Percentiles rank a stretch among this genome's conserved stretches.
phyloP scores from a whole-genome alignment of 352 stramenopile genomes.

The Phytopythium aichiense region DNA sequence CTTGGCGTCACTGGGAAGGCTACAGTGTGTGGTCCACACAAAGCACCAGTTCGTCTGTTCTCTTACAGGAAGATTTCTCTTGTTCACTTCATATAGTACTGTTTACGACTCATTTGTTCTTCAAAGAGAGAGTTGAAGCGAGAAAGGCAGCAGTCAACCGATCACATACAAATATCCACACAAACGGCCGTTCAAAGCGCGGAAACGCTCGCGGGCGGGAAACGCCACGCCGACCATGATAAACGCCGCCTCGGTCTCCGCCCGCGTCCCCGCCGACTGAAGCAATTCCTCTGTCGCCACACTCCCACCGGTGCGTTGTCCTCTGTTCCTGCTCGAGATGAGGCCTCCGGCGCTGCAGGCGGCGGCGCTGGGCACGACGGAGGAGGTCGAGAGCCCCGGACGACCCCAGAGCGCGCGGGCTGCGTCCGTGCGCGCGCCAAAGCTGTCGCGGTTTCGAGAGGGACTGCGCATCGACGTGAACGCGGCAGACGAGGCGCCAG shows the following conservation, averaged over 20 bases:
- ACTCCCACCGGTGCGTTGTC: no score
- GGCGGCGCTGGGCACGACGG: constrained; percentile 3
- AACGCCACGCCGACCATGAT: background rate
- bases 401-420: constrained; percentile 1
- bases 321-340: background rate
- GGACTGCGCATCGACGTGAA: constrained; percentile 49
- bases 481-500: constrained; percentile 17
- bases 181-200: background rate
- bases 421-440: constrained; percentile 9
- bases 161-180: background rate
- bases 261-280: background rate
- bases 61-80: constrained; percentile 14
- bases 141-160: constrained; percentile 11
- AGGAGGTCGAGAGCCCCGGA: background rate
- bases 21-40: constrained; percentile 1
- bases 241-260: background rate
- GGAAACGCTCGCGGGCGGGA: background rate
- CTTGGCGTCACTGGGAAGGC: background rate
- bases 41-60: constrained; percentile 2
- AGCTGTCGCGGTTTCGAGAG: constrained; percentile 13
- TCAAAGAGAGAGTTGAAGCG: constrained; percentile 14
- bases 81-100: background rate
- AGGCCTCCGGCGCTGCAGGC: background rate
- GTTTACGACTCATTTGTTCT: constrained; percentile 13
- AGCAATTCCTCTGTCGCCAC: background rate